Conservation (phyloP, 2,329 filamentous ascomycete species). For the Arthrobotrys megalospora region DNA sequence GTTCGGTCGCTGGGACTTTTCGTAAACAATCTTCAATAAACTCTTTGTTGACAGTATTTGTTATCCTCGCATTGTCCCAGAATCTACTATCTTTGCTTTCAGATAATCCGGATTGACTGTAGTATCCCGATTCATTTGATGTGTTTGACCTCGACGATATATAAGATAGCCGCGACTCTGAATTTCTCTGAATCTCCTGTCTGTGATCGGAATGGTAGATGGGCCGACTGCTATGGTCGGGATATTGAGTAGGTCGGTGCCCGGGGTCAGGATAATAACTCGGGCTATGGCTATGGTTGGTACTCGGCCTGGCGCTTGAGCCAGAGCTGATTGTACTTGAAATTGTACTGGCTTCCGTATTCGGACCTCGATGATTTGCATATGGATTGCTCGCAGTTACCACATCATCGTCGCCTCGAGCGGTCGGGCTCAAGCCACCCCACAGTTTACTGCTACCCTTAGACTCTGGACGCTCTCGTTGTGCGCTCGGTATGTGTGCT, state of each 20-base stretch:
- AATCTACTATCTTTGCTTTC: constrained; percentile 52
- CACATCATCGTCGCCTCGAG: neutral
- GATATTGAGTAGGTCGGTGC: constrained; percentile 1
- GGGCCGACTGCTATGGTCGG: constrained; percentile 18
- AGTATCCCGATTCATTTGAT: constrained; percentile 41
- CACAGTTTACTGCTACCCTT: constrained; percentile 52
- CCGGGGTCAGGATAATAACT: neutral
- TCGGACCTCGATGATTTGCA: constrained; percentile 9
- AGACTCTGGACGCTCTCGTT: constrained; percentile 38
- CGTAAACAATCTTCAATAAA: constrained; percentile 52
- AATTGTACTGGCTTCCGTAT: constrained; percentile 19
- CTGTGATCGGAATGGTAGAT: constrained; percentile 46
- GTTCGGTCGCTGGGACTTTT: constrained; percentile 34
- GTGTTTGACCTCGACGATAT: constrained; percentile 43
- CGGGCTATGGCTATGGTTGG: constrained; percentile 8
- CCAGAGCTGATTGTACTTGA: constrained; percentile 50
- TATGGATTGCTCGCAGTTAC: constrained; percentile 37
- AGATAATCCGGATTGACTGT: constrained; percentile 31
- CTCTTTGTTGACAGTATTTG: constrained; percentile 44
- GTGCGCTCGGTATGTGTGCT: constrained; percentile 36
- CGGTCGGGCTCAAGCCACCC: constrained; percentile 29
- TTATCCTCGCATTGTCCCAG: constrained; percentile 52
- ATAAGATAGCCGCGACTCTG: constrained; percentile 50
- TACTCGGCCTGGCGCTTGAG: constrained; percentile 32
- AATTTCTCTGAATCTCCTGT: constrained; percentile 17